These are phyloP conservation scores for Dactylellina cionopaga DNA, from an alignment of 2,329 filamentous ascomycete genomes.

Conservation along the genomic window DNA sequence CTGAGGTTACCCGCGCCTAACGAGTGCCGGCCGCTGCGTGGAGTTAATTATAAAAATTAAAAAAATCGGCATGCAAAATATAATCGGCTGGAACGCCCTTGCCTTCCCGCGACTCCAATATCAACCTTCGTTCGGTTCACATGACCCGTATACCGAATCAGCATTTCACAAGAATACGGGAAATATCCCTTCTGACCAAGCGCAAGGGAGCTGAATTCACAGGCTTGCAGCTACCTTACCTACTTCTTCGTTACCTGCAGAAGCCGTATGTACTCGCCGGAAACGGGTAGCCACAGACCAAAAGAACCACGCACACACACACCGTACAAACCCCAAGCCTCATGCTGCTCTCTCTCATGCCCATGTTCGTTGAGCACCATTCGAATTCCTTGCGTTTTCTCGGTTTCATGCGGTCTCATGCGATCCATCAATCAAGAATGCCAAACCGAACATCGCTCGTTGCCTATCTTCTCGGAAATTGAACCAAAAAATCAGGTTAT, in stretches of 20 bases:
- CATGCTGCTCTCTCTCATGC: conserved; percentile 14
- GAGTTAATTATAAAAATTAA: too few species aligned
- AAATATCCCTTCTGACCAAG: conserved; percentile 19
- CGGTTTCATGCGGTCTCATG: conserved; percentile 52
- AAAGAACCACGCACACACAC: conserved; percentile 1
- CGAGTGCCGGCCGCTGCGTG: not conserved
- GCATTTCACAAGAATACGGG: too few species aligned
- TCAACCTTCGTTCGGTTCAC: too few species aligned
- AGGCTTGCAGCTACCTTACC: conserved; percentile 19
- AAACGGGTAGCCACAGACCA: conserved; percentile 50
- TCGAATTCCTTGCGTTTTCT: conserved; percentile 32
- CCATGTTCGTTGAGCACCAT: not conserved
- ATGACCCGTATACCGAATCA: too few species aligned
- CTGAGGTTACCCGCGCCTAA: conserved; percentile 19
- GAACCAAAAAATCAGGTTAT: conserved; percentile 45
- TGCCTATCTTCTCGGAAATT: not conserved
- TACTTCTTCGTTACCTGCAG: conserved; percentile 23
- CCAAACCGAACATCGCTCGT: conserved; percentile 33
- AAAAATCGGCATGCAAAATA: too few species aligned
- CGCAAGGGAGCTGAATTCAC: conserved; percentile 14
- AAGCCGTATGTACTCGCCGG: conserved; percentile 47
- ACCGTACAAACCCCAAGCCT: conserved; percentile 28
- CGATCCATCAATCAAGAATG: conserved; percentile 51
- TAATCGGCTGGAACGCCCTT: too few species aligned
- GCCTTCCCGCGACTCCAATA: too few species aligned